Evolutionary conservation across 78 protist genomes (phyloP), one percentile per base, ranked within the genome.

Genomic region (Salpingoeca rosetta): DNA sequence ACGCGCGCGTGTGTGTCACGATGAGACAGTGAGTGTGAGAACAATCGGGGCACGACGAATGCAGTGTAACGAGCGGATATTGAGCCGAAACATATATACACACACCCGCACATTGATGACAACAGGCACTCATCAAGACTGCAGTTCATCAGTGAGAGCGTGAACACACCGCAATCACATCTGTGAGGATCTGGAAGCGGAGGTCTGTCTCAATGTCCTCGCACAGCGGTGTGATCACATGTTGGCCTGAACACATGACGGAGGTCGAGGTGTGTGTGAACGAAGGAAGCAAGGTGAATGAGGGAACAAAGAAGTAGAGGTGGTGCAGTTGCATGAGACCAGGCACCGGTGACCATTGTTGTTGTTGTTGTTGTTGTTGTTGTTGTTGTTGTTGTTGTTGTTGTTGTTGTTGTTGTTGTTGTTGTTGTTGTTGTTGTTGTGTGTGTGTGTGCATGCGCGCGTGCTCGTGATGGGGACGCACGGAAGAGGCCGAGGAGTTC

Each of bases 151-250:
- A n/a, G n/a, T n/a, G n/a, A n/a, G n/a, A n/a, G n/a, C n/a, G n/a
- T n/a, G n/a, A n/a, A n/a, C n/a, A n/a, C n/a, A n/a, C n/a, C n/a
- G n/a, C n/a, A n/a, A n/a, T n/a, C n/a, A 17, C 65, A 51, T 51
- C 65, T 22, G 65, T 51, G 65, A 51, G 98, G 36, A 88, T 84
- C 36, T 92, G 89, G 36, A 94, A 38, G 12, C 98, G 91, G 36
- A 95, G 90, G 74, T 94, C 96, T 28, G 92, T 87, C 85, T 94
- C 98, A 37, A 96, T 87, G 36, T 90, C 95, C 31, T 44, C 80
- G 73, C 94, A 88, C 31, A 96, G 94, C 75, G 97, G 97, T 31
- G 83, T 73, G 44, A 95, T 45, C 40, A 95, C 84, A 57, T 74
- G 44, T 75, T 89, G 91, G 45, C 85, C 90, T 17, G 90, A 37